These are phyloP conservation scores for Phytopythium litorale DNA, from an alignment of 352 stramenopile genomes.

Conservation along the genomic window DNA sequence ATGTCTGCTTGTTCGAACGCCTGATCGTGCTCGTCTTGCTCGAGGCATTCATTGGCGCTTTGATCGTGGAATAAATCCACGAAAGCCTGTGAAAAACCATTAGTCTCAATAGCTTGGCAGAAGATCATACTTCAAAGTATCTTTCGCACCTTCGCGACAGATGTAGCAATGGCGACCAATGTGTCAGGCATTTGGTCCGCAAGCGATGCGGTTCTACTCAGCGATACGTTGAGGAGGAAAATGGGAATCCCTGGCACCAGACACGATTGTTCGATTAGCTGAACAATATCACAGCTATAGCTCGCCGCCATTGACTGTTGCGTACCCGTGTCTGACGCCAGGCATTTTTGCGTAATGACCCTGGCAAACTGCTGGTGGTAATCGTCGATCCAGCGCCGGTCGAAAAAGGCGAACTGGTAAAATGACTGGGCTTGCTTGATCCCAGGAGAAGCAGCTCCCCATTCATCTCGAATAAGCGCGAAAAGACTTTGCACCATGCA, in stretches of 20 bases:
- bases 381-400: constrained; percentile 55
- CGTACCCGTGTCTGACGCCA: constrained; percentile 29
- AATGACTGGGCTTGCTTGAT: constrained; percentile 61
- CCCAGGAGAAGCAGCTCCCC: constrained; percentile 22
- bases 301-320: too few relatives aligned
- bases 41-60: too few relatives aligned
- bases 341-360: constrained; percentile 32
- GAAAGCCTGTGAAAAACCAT: too few relatives aligned
- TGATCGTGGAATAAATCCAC: too few relatives aligned
- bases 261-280: not conserved
- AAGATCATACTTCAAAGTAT: not conserved
- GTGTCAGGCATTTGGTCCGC: not conserved
- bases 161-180: not conserved
- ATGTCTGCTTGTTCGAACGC: too few relatives aligned
- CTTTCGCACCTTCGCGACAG: not conserved
- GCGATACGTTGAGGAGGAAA: constrained; percentile 68
- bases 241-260: constrained; percentile 52
- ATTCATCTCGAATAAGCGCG: constrained; percentile 36
- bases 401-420: constrained; percentile 72
- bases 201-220: not conserved
- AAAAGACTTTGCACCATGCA: constrained; percentile 47
- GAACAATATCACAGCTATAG: not conserved
- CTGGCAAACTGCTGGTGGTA: constrained; percentile 48
- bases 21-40: too few relatives aligned
- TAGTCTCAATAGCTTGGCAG: too few relatives aligned